Evolutionary conservation across 495 filamentous ascomycete genomes (phyloP), one percentile per base, ranked within the genome.

Genomic region (Aspergillus ellipticus): DNA sequence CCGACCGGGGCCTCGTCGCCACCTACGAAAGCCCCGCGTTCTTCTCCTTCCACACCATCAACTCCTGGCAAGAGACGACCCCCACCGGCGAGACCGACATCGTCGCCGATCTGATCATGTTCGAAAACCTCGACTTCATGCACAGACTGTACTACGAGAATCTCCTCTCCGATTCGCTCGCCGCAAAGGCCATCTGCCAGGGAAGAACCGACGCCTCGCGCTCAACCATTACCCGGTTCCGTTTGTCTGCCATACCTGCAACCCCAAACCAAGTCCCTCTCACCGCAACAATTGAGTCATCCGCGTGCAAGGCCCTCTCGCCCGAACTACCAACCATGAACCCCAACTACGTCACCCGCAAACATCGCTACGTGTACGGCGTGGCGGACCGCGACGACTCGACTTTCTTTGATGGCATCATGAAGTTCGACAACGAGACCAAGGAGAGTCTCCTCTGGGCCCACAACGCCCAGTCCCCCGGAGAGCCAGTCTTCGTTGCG

Each of bases 11-110:
- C 4, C 69, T 89, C 0, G 75, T 88, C 1, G 82, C 75, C 5
- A 76, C 68, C 16, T 87, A 81, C 62, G 78, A 85, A 26, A 82
- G 74, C 21, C 72, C 74, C 0, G 77, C 85, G 0, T 85, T 86
- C 53, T 93, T 90, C 73, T 82, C 79, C 67, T 92, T 92, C 69
- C 88, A 93, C 70, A 80, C 84, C 5, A 74, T 89, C 61, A 92
- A 92, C 60, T 80, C 88, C 0, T 92, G 83, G 69, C 84, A 90
- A 57, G 82, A 88, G 53, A 56, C 66, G 0, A 72, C 72, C 0
- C 24, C 64, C 3, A 64, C 62, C 4, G 70, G 77, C 19, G 66
- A 75, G 28, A 69, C 64, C 6, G 74, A 84, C 53, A 77, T 89
- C 13, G 67, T 85, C 19, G 79, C 79, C 50, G 87, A 89, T 43